Base-by-base conservation (phyloP, 768 basidiomycete genomes). In the Lactarius trivialis region DNA sequence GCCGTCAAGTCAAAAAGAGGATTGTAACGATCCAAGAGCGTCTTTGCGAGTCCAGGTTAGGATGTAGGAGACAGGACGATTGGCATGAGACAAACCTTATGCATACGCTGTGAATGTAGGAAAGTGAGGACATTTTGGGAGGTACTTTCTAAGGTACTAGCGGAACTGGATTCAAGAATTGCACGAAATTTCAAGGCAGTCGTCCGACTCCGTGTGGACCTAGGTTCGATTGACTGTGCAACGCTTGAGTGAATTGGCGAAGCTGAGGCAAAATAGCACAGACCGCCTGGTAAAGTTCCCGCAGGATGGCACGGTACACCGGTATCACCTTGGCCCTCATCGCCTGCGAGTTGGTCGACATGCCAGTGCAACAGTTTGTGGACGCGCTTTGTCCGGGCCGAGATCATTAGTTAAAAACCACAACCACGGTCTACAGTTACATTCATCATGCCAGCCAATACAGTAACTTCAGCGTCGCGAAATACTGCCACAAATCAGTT, bases 1-100 rank as follows among this genome's bases (percentile, higher is more conserved):
- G 80, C 76, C 0, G 91, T 88, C 65, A 95, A 78, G 69, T 93
- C 89, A 45, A 86, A 73, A 19, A 89, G 76, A 0, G 94, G 93
- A 72, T 94, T 96, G 76, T 98, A 98, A 57, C 91, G 79, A 58
- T 91, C 89, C 64, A 97, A 73, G 53, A 97, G 76, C 24, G 76
- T 77, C 94, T 97, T 69, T 17, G 37, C 43, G 63, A 59, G 65
- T 63, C 33, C 34, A 28, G 15, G 51, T 24, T 8, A 30, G 26
- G 28, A 41, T 48, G 39, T 26, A 39, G 12, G 39, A 43, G 28
- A 12, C 11, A n/a, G 21, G 30, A 24, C 24, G 33, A 57, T 3
- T n/a, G 14, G 30, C 24, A 55, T 28, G 70, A n/a, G 34, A 28
- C 77, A 70, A 54, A 88, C 93, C 79, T 89, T 89, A 77, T 96